Conservation (phyloP, 2,329 filamentous ascomycete species). For the Fusarium haematococcum region DNA sequence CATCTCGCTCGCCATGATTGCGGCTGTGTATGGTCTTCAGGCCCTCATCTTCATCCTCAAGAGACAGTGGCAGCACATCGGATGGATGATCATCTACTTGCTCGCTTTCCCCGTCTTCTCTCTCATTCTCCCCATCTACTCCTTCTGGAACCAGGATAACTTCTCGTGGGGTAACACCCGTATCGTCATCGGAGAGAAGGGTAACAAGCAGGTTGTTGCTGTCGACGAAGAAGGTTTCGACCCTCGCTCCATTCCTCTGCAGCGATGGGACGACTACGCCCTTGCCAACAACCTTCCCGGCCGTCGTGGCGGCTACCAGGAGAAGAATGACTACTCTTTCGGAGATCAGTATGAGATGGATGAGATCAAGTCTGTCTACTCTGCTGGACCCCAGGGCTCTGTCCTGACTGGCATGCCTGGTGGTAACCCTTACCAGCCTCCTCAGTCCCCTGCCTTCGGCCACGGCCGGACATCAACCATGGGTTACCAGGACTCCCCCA, state of each 20-base stretch:
- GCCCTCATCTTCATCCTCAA: constrained; percentile 97
- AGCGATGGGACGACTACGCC: constrained; percentile 98
- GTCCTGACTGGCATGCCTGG: constrained; percentile 86
- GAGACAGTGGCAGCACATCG: constrained; percentile 97
- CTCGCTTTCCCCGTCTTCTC: constrained; percentile 95
- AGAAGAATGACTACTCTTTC: constrained; percentile 74
- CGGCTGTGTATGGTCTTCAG: constrained; percentile 93
- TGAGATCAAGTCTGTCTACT: constrained; percentile 97
- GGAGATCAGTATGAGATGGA: constrained; percentile 94
- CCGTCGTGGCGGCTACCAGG: constrained; percentile 78
- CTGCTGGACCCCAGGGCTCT: constrained; percentile 88
- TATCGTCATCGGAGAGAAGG: constrained; percentile 95
- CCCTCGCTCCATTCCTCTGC: constrained; percentile 90
- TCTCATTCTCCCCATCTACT: constrained; percentile 91
- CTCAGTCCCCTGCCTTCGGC: constrained; percentile 81
- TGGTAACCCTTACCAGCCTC: constrained; percentile 82
- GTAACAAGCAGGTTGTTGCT: constrained; percentile 88
- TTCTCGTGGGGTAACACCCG: constrained; percentile 99
- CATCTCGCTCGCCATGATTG: constrained; percentile 90
- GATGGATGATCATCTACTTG: constrained; percentile 99
- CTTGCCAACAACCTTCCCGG: constrained; percentile 87
- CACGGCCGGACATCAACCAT: constrained; percentile 59
- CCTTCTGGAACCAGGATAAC: constrained; percentile 99
- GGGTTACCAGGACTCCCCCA: constrained; percentile 61
- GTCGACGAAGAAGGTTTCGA: constrained; percentile 89